Percentiles rank a stretch among this genome's conserved stretches.
Conservation (phyloP, 768 basidiomycete species). For the Rossbeevera mucosa region DNA sequence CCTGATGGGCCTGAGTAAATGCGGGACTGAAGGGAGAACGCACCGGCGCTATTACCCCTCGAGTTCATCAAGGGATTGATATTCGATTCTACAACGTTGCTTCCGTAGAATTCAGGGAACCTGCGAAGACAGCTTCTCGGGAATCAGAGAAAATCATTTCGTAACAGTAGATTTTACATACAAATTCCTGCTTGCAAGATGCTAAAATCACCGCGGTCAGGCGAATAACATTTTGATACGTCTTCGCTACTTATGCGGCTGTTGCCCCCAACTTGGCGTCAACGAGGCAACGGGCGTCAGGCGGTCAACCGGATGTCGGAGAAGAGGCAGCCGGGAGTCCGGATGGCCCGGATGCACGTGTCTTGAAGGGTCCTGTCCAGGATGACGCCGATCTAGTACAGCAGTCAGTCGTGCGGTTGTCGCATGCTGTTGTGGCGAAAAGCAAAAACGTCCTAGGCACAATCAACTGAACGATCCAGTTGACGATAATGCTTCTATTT, state of each 20-base stretch:
- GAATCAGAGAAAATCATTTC: neutral
- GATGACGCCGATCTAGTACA: neutral
- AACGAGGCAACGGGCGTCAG: neutral
- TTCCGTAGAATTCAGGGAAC: neutral
- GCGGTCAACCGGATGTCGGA: neutral
- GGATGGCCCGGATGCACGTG: neutral
- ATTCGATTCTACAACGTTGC: neutral
- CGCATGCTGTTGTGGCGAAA: neutral
- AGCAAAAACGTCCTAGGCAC: neutral
- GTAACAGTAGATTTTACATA: neutral
- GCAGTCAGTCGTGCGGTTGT: neutral
- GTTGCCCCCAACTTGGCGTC: neutral
- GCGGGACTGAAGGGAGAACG: neutral
- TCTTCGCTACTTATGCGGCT: neutral
- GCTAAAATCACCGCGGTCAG: neutral
- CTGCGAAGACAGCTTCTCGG: neutral
- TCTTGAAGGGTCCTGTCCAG: neutral
- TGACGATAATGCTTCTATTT: neutral
- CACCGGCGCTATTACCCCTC: neutral
- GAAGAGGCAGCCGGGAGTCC: neutral
- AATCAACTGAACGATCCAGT: neutral
- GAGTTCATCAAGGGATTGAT: constrained; percentile 8
- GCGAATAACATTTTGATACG: neutral
- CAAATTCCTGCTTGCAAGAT: neutral
- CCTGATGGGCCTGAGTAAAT: neutral